These are phyloP conservation scores for Prunus persica DNA, from an alignment of 306 rosid species.

Conservation along the genomic window DNA sequence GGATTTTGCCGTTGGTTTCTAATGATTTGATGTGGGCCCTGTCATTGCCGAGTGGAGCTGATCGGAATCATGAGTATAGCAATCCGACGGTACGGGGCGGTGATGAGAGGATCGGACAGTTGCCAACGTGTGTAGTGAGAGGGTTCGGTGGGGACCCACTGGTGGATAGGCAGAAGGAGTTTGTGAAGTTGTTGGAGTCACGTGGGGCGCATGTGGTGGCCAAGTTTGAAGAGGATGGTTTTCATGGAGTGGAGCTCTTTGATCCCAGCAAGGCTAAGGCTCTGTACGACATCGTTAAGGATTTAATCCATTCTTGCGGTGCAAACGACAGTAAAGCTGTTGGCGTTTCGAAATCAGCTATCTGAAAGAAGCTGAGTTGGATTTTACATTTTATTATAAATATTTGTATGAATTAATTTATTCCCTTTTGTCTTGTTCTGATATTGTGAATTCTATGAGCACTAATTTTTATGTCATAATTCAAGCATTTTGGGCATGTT, in stretches of 20 bases:
- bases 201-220: constrained; percentile 51
- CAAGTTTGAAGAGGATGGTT: constrained; percentile 43
- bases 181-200: constrained; percentile 36
- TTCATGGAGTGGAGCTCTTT: constrained; percentile 62
- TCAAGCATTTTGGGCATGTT: no score
- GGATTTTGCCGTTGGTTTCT: constrained; percentile 39
- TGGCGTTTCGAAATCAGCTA: constrained; percentile 13
- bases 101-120: constrained; percentile 46
- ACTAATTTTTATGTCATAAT: no score
- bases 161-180: constrained; percentile 56
- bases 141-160: constrained; percentile 68
- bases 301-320: constrained; percentile 13
- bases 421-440: no score
- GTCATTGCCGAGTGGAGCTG: constrained; percentile 51
- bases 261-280: constrained; percentile 36
- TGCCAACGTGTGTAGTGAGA: constrained; percentile 42
- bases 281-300: constrained; percentile 11
- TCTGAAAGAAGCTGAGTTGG: constrained; percentile 3
- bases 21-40: constrained; percentile 66
- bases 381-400: no score
- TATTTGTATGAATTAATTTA: no score
- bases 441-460: no score
- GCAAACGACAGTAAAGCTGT: background rate
- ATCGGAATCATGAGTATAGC: constrained; percentile 61
- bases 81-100: constrained; percentile 38